Conservation (phyloP, 2,329 filamentous ascomycete genomes). For the Hypocrella siamensis region DNA sequence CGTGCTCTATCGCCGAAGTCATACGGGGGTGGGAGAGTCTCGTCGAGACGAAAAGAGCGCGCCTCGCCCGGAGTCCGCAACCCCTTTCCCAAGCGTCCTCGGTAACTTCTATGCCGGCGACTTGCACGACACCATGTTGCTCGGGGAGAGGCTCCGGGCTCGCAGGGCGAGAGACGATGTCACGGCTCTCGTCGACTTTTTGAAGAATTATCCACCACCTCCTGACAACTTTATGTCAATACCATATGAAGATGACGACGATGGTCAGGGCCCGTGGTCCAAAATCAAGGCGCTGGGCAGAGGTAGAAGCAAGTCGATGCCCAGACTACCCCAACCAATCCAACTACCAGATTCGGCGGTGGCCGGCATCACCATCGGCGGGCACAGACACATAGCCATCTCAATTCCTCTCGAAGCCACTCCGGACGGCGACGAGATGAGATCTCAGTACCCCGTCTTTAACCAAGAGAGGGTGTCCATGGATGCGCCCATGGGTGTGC, state of each 20-base stretch:
- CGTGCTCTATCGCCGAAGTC: constrained; percentile 3
- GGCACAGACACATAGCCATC: constrained; percentile 43
- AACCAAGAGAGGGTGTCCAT: constrained; percentile 5
- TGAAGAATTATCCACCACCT: constrained; percentile 32
- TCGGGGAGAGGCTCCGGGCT: constrained; percentile 5
- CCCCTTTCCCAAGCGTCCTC: not conserved
- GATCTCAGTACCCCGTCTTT: constrained; percentile 19
- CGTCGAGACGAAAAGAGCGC: not conserved
- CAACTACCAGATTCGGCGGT: constrained; percentile 39
- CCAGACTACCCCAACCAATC: constrained; percentile 15
- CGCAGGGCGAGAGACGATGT: constrained; percentile 12
- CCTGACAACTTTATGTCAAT: constrained; percentile 33
- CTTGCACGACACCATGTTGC: constrained; percentile 1
- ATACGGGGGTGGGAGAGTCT: constrained; percentile 1
- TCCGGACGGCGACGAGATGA: constrained; percentile 19
- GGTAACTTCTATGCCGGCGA: constrained; percentile 2
- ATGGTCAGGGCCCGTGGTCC: constrained; percentile 22
- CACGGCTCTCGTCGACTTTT: constrained; percentile 28
- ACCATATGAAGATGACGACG: constrained; percentile 15
- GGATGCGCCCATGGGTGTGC: too few species aligned
- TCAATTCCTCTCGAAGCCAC: constrained; percentile 39
- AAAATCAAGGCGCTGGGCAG: constrained; percentile 24
- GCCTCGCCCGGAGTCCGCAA: not conserved
- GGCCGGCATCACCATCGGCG: constrained; percentile 34
- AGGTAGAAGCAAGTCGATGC: constrained; percentile 19